Conservation (phyloP, 306 rosid genomes). For the Arachis hypogaea region DNA sequence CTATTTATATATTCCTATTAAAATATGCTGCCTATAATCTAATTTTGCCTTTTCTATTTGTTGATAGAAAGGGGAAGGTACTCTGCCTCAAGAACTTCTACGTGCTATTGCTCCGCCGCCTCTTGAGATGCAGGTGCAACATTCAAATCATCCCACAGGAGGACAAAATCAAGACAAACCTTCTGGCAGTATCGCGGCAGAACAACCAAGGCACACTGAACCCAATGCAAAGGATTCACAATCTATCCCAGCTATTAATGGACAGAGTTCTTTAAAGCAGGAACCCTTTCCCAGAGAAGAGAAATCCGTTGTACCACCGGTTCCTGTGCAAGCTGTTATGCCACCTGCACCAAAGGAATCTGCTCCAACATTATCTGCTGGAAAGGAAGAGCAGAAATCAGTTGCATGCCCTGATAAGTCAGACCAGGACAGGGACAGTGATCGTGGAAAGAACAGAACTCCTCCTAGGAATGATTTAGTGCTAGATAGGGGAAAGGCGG, state of each 20-base stretch:
- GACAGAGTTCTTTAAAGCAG: constrained; percentile 57
- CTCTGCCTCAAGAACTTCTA: constrained; percentile 97
- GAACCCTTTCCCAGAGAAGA: constrained; percentile 72
- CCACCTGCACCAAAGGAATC: constrained; percentile 65
- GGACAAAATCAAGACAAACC: constrained; percentile 69
- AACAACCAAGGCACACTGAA: constrained; percentile 56
- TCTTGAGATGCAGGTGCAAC: constrained; percentile 73
- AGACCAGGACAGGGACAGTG: constrained; percentile 73
- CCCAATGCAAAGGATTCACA: constrained; percentile 63
- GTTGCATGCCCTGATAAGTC: constrained; percentile 55
- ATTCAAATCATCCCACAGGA: constrained; percentile 56
- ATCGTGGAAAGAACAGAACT: constrained; percentile 55
- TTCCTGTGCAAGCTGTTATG: constrained; percentile 56
- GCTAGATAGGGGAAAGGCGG: constrained; percentile 78
- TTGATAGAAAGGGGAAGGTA: constrained; percentile 94
- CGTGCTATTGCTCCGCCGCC: constrained; percentile 91
- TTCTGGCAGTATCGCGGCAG: constrained; percentile 59
- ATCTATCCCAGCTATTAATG: constrained; percentile 52
- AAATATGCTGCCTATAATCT: constrained; percentile 20
- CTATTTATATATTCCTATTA: constrained; percentile 28
- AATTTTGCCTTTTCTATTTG: constrained; percentile 41
- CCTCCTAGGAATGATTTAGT: constrained; percentile 61
- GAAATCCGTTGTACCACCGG: constrained; percentile 53
- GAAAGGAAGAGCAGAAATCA: constrained; percentile 75
- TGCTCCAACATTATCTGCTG: constrained; percentile 49